These are phyloP conservation scores for Fomitiporia mediterranea DNA, from an alignment of 1,284 basidiomycete genomes.

Conservation along the genomic window DNA sequence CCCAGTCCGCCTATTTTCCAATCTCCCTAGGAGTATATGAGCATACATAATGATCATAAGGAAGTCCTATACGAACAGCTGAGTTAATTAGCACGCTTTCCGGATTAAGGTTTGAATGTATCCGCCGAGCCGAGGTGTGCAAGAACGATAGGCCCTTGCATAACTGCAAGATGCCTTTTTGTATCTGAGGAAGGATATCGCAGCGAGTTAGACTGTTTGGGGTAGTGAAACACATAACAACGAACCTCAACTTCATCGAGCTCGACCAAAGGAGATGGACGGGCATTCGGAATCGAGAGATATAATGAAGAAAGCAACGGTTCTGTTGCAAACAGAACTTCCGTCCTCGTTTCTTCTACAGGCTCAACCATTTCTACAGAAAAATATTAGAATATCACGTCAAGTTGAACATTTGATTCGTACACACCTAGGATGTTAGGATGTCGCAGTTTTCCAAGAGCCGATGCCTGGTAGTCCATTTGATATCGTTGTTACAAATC, in stretches of 20 bases:
- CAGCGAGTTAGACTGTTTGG: neutral
- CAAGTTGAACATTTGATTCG: neutral
- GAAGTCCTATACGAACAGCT: constrained; percentile 52
- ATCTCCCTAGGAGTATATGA: constrained; percentile 67
- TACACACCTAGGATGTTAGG: constrained; percentile 83
- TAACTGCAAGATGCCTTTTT: constrained; percentile 92
- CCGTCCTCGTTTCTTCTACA: constrained; percentile 87
- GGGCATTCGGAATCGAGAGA: constrained; percentile 63
- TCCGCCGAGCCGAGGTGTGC: constrained; percentile 85
- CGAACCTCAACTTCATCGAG: constrained; percentile 87
- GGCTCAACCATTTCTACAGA: constrained; percentile 91
- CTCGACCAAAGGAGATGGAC: constrained; percentile 56
- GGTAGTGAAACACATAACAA: constrained; percentile 18
- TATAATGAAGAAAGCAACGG: constrained; percentile 76
- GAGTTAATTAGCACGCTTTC: constrained; percentile 86
- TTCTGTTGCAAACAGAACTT: constrained; percentile 93
- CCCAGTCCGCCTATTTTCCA: constrained; percentile 96
- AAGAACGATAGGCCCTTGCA: constrained; percentile 93
- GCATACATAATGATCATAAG: constrained; percentile 4
- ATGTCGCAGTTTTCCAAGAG: constrained; percentile 83
- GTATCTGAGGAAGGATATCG: constrained; percentile 57
- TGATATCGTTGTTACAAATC: neutral
- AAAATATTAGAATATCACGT: neutral
- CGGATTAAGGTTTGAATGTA: constrained; percentile 88
- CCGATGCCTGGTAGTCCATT: constrained; percentile 61